Conservation (phyloP, 345 rosid genomes). For the Aquilaria yunnanensis region DNA sequence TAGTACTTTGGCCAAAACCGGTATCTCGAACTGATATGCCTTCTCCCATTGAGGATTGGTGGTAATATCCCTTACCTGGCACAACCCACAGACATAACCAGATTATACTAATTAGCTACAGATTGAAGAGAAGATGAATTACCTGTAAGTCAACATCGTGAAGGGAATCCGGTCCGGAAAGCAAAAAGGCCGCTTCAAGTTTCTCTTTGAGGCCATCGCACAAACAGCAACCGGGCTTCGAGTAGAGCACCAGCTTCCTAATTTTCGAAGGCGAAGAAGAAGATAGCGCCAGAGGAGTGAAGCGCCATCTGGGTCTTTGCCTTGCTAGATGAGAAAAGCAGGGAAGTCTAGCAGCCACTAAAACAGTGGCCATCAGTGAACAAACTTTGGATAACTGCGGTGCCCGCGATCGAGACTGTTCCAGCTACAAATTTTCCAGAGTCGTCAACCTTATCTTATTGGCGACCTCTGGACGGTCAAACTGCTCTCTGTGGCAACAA, state of each 20-base stretch:
- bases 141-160: slow-evolving; percentile 72
- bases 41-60: slow-evolving; percentile 73
- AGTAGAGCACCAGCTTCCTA: slow-evolving; percentile 63
- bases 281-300: slow-evolving; percentile 25
- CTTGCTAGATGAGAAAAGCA: slow-evolving; percentile 23
- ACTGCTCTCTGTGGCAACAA: too few species aligned
- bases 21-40: slow-evolving; percentile 79
- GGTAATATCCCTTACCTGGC: slow-evolving; percentile 69
- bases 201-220: slow-evolving; percentile 97
- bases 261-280: slow-evolving; percentile 24
- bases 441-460: too few species aligned
- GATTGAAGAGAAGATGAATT: not conserved
- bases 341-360: slow-evolving; percentile 25
- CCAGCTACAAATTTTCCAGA: too few species aligned
- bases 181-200: slow-evolving; percentile 68
- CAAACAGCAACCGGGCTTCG: slow-evolving; percentile 88
- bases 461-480: too few species aligned
- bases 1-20: slow-evolving; percentile 59
- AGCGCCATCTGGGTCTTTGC: slow-evolving; percentile 24
- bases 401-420: too few species aligned
- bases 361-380: not conserved
- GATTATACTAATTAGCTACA: not conserved
- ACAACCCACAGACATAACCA: slow-evolving; percentile 2
- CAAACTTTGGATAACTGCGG: too few species aligned
- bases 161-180: slow-evolving; percentile 58